These are phyloP conservation scores for Dendrobium nobile DNA, from an alignment of 106 monocot species.

Conservation along the genomic window DNA sequence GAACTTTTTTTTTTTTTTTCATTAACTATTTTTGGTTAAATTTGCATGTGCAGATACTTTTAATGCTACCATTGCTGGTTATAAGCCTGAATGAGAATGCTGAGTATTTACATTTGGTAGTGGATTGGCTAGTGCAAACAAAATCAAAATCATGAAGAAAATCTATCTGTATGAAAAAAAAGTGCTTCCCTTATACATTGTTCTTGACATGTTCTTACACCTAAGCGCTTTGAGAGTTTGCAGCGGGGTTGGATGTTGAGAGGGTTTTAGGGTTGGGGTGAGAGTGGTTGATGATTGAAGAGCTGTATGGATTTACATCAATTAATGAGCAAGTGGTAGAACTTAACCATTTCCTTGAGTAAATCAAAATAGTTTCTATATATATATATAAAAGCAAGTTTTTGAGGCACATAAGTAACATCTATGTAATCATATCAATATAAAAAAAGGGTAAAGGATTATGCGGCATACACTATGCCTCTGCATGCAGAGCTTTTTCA, in stretches of 20 bases:
- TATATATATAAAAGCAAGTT: not conserved
- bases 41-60: not conserved
- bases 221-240: not conserved
- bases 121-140: not conserved
- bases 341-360: not conserved
- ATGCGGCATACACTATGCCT: not conserved
- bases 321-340: not conserved
- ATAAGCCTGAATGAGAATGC: not conserved
- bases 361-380: not conserved
- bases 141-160: conserved; percentile 1
- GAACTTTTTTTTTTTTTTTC: not conserved
- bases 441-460: not conserved
- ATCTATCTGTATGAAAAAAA: not conserved
- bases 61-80: not conserved
- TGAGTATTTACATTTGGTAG: not conserved
- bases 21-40: not conserved
- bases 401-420: too few species aligned
- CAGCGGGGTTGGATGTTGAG: not conserved
- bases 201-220: not conserved
- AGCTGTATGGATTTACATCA: too few species aligned
- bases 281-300: too few species aligned
- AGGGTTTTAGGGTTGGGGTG: too few species aligned
- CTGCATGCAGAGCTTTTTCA: not conserved
- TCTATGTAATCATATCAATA: not conserved
- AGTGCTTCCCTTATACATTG: not conserved